Evolutionary conservation across 139 green algal species (phyloP).

Genomic region (Picochlorum sp.): DNA sequence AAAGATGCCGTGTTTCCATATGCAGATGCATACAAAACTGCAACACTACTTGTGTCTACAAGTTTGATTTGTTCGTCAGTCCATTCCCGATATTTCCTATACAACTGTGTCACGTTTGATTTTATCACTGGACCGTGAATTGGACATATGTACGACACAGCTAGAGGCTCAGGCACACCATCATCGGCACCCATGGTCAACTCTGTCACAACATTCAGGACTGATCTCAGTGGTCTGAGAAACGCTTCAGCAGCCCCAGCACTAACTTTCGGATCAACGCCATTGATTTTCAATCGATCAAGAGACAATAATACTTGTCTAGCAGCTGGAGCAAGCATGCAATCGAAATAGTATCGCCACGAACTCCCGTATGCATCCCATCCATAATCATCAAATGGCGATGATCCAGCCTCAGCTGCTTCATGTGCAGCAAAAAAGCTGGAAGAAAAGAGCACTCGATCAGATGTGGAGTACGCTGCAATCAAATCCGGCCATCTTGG

Average conservation of each 20-base stretch:
- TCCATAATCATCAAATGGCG: constrained; percentile 44
- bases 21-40: constrained; percentile 84
- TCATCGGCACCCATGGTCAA: constrained; percentile 15
- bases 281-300: constrained; percentile 61
- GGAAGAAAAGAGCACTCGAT: constrained; percentile 56
- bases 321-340: constrained; percentile 81
- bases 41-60: constrained; percentile 24
- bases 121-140: constrained; percentile 78
- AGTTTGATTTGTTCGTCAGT: constrained; percentile 32
- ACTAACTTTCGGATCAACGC: background rate
- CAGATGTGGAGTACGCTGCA: constrained; percentile 10
- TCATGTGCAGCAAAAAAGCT: constrained; percentile 85
- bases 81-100: constrained; percentile 26
- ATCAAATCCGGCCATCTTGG: constrained; percentile 82
- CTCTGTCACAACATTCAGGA: background rate
- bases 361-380: constrained; percentile 65
- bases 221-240: constrained; percentile 1
- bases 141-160: constrained; percentile 35
- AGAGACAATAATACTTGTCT: constrained; percentile 48
- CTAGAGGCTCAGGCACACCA: constrained; percentile 5
- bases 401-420: constrained; percentile 16
- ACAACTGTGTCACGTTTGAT: constrained; percentile 47
- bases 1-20: constrained; percentile 93
- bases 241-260: background rate
- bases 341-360: constrained; percentile 92